These are phyloP conservation scores for Rubus parviflorus DNA, from an alignment of 306 rosid genomes.

Conservation along the genomic window DNA sequence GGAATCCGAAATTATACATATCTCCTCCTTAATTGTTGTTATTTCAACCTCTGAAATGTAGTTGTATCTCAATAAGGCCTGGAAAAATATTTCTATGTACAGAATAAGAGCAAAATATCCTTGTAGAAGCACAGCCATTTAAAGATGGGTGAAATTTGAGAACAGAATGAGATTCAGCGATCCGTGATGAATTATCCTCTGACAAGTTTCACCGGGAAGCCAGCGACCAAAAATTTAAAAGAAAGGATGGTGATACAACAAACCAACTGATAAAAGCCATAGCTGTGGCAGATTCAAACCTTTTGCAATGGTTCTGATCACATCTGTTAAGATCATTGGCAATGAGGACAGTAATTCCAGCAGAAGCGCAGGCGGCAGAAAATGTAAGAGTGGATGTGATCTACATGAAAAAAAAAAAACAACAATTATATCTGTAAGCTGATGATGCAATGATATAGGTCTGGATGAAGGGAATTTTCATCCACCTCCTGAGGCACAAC, in stretches of 20 bases:
- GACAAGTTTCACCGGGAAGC: conserved; percentile 31
- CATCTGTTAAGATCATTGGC: conserved; percentile 38
- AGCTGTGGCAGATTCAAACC: conserved; percentile 45
- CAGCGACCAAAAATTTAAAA: conserved; percentile 44
- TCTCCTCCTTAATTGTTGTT: neutral
- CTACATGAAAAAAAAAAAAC: conserved; percentile 13
- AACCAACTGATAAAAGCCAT: conserved; percentile 52
- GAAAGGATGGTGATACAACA: conserved; percentile 45
- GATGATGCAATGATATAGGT: conserved; percentile 2
- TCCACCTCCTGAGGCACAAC: neutral
- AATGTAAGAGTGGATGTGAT: conserved; percentile 45
- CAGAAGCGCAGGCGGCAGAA: conserved; percentile 48
- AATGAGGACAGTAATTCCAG: conserved; percentile 46
- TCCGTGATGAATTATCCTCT: neutral
- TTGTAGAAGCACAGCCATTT: neutral
- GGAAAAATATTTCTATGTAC: neutral
- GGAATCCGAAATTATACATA: neutral
- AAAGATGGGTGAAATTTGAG: neutral
- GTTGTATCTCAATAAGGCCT: neutral
- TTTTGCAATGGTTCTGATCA: conserved; percentile 30
- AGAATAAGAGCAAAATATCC: conserved; percentile 16
- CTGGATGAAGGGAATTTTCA: neutral
- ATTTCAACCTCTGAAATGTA: neutral
- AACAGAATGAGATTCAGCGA: neutral
- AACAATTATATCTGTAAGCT: neutral